Percentiles rank a stretch among this genome's conserved stretches.
phyloP scores from a whole-genome alignment of 2,329 filamentous ascomycete species.

The Penicillium corylophilum region DNA sequence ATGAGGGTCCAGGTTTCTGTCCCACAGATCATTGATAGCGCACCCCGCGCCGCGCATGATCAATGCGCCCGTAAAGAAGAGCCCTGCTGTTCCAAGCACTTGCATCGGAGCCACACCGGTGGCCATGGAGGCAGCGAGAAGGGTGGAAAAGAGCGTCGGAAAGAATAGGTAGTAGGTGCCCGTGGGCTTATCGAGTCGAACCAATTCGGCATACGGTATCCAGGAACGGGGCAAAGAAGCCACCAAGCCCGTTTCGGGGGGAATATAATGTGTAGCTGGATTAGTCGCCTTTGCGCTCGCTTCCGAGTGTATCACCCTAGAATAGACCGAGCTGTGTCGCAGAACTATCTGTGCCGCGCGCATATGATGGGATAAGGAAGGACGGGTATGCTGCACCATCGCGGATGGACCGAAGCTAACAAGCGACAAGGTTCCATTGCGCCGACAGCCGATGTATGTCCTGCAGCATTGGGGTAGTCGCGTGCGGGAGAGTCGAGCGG shows the following conservation, averaged over 20 bases:
- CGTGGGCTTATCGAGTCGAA: slow-evolving; percentile 53
- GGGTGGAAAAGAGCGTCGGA: slow-evolving; percentile 51
- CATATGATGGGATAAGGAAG: neutral
- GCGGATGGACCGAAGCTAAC: neutral
- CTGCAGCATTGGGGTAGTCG: slow-evolving; percentile 9
- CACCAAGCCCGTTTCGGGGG: slow-evolving; percentile 47
- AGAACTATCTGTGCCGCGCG: neutral
- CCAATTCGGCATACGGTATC: slow-evolving; percentile 56
- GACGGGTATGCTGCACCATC: neutral
- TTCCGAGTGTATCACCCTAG: slow-evolving; percentile 4
- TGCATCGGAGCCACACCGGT: slow-evolving; percentile 32
- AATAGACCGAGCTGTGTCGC: slow-evolving; percentile 7
- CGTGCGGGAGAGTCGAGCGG: slow-evolving; percentile 7
- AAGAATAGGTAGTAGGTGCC: slow-evolving; percentile 56
- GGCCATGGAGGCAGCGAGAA: slow-evolving; percentile 43
- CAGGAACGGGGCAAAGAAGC: slow-evolving; percentile 50
- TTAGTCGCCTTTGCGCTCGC: slow-evolving; percentile 8
- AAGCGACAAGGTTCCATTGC: slow-evolving; percentile 5
- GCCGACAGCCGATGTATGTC: slow-evolving; percentile 1
- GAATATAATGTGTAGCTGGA: slow-evolving; percentile 39
- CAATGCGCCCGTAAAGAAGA: slow-evolving; percentile 46
- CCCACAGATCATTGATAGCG: slow-evolving; percentile 58
- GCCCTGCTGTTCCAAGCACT: slow-evolving; percentile 38
- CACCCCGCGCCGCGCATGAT: slow-evolving; percentile 54
- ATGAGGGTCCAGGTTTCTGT: slow-evolving; percentile 54